Percentiles rank a stretch among this genome's conserved stretches.
Evolutionary conservation across 768 basidiomycete genomes (phyloP).

Genomic region (Clathrus columnatus): DNA sequence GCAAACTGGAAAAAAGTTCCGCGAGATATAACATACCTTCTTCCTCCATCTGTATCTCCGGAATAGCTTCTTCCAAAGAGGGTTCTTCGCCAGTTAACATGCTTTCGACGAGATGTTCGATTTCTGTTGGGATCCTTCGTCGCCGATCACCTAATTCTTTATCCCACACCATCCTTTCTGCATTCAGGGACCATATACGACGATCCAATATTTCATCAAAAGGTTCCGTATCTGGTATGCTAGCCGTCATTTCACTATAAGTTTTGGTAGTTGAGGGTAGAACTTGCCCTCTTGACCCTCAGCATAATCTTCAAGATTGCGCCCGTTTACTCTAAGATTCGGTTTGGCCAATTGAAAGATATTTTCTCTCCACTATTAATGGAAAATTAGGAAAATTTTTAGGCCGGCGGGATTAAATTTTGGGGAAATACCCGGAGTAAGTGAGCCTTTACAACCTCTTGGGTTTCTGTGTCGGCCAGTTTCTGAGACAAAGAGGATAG

Average conservation of each 20-base stretch:
- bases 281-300: conserved; percentile 44
- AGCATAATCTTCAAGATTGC: conserved; percentile 58
- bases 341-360: conserved; percentile 55
- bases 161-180: conserved; percentile 68
- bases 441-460: conserved; percentile 40
- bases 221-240: conserved; percentile 51
- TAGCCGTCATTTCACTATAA: neutral
- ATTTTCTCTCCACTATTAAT: conserved; percentile 47
- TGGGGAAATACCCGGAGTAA: conserved; percentile 38
- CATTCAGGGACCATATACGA: conserved; percentile 70
- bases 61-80: conserved; percentile 17
- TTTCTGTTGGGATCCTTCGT: conserved; percentile 48
- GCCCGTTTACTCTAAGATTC: conserved; percentile 76
- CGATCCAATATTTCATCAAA: conserved; percentile 86
- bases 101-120: conserved; percentile 35
- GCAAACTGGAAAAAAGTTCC: neutral
- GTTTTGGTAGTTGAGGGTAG: conserved; percentile 4
- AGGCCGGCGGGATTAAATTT: neutral
- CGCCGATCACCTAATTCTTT: conserved; percentile 60
- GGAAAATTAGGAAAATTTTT: conserved; percentile 1
- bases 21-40: conserved; percentile 4
- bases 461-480: conserved; percentile 34
- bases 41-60: conserved; percentile 12
- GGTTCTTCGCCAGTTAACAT: conserved; percentile 22
- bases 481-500: conserved; percentile 38